phyloP scores from a whole-genome alignment of 164 flowering plant genomes.

The Nymphaea thermarum region DNA sequence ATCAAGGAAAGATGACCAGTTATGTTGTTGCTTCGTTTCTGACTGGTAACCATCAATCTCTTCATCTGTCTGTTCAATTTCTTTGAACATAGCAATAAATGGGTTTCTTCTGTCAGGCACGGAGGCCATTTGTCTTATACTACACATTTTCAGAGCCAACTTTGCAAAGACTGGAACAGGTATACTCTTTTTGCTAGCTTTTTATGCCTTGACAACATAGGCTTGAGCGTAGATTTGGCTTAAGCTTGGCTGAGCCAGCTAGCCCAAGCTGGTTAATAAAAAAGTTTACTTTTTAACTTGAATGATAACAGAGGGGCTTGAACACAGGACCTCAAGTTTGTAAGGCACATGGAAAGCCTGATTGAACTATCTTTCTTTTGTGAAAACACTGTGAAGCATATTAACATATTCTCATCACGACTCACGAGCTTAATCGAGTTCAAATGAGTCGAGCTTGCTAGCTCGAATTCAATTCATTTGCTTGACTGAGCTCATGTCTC shows the following conservation, averaged over 20 bases:
- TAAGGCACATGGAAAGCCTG: neutral
- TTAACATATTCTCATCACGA: no score
- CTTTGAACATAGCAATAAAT: no score
- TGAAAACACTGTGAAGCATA: no score
- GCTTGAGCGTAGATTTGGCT: neutral
- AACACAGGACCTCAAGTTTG: neutral
- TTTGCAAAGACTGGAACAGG: conserved; percentile 49
- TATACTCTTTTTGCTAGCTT: conserved; percentile 10
- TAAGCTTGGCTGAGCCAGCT: no score
- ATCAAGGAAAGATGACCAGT: no score
- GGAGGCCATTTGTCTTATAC: conserved; percentile 63
- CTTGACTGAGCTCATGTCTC: no score
- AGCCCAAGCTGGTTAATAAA: neutral
- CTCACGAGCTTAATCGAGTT: no score
- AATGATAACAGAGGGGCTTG: neutral
- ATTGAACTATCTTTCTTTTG: neutral
- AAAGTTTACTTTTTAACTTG: neutral
- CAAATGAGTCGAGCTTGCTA: no score
- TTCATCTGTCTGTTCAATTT: no score
- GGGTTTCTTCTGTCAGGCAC: conserved; percentile 33
- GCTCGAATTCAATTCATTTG: no score
- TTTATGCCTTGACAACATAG: neutral
- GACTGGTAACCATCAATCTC: no score
- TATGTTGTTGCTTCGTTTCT: no score
- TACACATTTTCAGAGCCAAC: conserved; percentile 45